Evolutionary conservation across 202 grass and related monocot species (phyloP).

Genomic region (Elaeis oleifera): DNA sequence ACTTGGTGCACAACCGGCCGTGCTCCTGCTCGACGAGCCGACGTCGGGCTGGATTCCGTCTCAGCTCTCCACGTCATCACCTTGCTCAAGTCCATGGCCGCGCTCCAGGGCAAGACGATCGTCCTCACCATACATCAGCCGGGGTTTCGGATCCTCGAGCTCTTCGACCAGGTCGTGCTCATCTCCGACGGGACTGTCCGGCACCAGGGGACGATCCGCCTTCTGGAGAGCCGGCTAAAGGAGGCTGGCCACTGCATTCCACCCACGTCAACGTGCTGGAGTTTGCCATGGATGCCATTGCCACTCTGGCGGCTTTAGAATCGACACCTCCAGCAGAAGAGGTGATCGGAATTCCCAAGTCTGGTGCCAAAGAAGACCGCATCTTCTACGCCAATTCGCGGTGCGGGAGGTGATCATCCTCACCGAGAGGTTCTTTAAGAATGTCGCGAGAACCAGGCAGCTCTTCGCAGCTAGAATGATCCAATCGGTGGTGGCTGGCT

Average conservation of each 20-base stretch:
- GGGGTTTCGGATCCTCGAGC: slow-evolving; percentile 76
- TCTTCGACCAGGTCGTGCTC: slow-evolving; percentile 64
- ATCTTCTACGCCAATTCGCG: slow-evolving; percentile 57
- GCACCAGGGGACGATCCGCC: slow-evolving; percentile 63
- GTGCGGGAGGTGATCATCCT: slow-evolving; percentile 42
- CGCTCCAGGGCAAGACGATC: slow-evolving; percentile 47
- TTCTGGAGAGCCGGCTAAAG: slow-evolving; percentile 42
- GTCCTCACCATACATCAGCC: slow-evolving; percentile 96
- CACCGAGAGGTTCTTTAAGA: slow-evolving; percentile 44
- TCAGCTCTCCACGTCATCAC: slow-evolving; percentile 77
- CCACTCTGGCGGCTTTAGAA: slow-evolving; percentile 17
- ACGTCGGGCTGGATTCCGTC: slow-evolving; percentile 74
- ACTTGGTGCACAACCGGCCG: slow-evolving; percentile 83
- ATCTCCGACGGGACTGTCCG: slow-evolving; percentile 52
- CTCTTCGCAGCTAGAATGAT: slow-evolving; percentile 66
- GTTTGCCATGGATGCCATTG: slow-evolving; percentile 77
- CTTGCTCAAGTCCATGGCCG: slow-evolving; percentile 71
- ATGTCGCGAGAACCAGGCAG: slow-evolving; percentile 59
- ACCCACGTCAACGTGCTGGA: slow-evolving; percentile 84
- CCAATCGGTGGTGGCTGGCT: slow-evolving; percentile 59
- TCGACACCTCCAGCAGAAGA: not conserved
- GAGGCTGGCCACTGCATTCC: slow-evolving; percentile 58
- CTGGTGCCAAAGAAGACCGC: slow-evolving; percentile 13
- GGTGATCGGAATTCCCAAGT: not conserved
- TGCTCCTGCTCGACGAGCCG: slow-evolving; percentile 85